A percentile compares a stretch with the other conserved stretches of the same genome.
Evolutionary conservation across 2,329 filamentous ascomycete genomes (phyloP).

Genomic region (Tolypocladium nubicola): DNA sequence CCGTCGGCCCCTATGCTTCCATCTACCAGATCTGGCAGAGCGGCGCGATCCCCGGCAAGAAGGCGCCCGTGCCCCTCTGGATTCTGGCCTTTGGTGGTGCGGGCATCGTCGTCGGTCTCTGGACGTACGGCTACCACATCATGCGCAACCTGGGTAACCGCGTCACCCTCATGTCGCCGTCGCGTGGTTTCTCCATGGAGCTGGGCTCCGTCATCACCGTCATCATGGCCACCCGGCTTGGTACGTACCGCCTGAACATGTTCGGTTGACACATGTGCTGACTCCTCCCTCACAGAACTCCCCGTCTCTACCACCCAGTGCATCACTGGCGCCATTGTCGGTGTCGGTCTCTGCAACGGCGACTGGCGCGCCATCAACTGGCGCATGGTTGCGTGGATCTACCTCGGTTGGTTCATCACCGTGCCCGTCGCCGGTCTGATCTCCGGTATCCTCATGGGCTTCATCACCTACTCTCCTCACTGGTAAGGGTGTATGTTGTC

Average conservation of each 20-base stretch:
- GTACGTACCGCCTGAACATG: constrained; percentile 15
- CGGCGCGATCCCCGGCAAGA: constrained; percentile 28
- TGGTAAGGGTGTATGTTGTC: constrained; percentile 16
- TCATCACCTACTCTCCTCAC: constrained; percentile 50
- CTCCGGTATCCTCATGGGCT: constrained; percentile 49
- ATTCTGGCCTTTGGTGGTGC: constrained; percentile 44
- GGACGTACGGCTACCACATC: constrained; percentile 54
- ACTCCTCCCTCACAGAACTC: constrained; percentile 27
- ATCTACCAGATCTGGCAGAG: constrained; percentile 50
- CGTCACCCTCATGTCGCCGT: constrained; percentile 51
- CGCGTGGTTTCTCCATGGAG: constrained; percentile 50
- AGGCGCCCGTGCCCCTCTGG: constrained; percentile 46
- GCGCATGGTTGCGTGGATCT: constrained; percentile 50
- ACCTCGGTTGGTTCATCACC: constrained; percentile 50
- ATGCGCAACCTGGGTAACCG: constrained; percentile 53
- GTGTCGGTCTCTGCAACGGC: constrained; percentile 51
- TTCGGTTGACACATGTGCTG: background rate
- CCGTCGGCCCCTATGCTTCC: constrained; percentile 51
- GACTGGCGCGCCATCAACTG: constrained; percentile 50
- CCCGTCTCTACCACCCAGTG: constrained; percentile 57
- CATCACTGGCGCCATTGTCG: constrained; percentile 51
- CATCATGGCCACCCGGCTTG: constrained; percentile 51
- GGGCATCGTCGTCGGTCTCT: constrained; percentile 43
- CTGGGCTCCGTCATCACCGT: constrained; percentile 51
- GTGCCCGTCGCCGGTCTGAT: constrained; percentile 46